Conservation (phyloP, 768 basidiomycete species). For the Termitomyces sp. region DNA sequence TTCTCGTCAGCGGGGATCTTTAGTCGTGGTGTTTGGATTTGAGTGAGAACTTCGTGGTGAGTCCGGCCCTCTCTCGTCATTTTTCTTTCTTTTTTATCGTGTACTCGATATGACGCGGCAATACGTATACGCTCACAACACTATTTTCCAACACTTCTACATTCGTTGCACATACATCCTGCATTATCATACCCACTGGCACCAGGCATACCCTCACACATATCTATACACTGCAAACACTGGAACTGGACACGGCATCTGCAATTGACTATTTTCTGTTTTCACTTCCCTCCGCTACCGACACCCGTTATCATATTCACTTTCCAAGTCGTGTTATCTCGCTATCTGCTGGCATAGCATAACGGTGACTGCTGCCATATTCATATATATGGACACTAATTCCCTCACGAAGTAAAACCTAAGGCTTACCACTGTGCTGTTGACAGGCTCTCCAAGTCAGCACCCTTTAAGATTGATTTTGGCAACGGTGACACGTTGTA, state of each 20-base stretch:
- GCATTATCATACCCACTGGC: background rate
- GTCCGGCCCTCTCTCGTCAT: background rate
- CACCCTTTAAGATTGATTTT: too few species aligned
- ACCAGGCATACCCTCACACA: background rate
- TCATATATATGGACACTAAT: too few species aligned
- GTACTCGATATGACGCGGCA: too few species aligned
- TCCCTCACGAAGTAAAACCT: too few species aligned
- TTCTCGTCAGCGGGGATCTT: conserved; percentile 35
- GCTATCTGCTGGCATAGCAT: background rate
- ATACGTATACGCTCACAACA: background rate
- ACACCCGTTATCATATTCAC: background rate
- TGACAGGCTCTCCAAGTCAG: too few species aligned
- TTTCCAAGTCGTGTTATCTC: background rate
- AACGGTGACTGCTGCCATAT: too few species aligned
- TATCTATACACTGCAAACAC: background rate
- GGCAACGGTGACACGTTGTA: too few species aligned
- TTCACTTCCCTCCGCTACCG: background rate
- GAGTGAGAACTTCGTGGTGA: background rate
- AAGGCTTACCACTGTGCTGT: too few species aligned
- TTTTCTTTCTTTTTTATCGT: too few species aligned
- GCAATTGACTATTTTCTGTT: background rate
- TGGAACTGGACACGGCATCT: background rate
- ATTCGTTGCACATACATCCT: background rate
- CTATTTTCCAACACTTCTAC: background rate
- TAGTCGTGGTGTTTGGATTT: background rate